Evolutionary conservation across 148 eudicot species (phyloP).

Genomic region (Hydrangea macrophylla): DNA sequence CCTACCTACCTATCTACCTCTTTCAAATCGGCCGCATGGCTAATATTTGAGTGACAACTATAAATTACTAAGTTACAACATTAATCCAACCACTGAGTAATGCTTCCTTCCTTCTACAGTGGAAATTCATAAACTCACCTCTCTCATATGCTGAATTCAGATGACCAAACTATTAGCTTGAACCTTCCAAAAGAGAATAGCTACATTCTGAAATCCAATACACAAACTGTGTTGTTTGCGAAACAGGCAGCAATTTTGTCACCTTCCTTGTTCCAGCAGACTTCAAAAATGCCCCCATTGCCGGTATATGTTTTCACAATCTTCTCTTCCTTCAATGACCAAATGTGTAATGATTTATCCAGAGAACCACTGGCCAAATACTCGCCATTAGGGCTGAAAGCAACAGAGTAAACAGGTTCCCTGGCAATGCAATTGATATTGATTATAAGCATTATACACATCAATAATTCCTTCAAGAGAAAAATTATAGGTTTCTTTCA

Average conservation of each 20-base stretch:
- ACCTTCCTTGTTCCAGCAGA: constrained; percentile 92
- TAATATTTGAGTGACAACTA: neutral
- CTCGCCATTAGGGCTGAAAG: constrained; percentile 89
- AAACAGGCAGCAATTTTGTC: constrained; percentile 85
- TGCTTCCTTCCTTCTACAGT: neutral
- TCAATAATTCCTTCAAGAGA: no score
- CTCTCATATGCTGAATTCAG: neutral
- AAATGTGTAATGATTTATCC: constrained; percentile 69
- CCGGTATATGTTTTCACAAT: constrained; percentile 71
- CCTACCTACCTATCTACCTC: neutral
- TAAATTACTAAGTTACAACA: neutral
- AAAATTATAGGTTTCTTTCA: no score
- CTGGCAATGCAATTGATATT: constrained; percentile 37
- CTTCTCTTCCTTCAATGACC: constrained; percentile 79
- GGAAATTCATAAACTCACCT: neutral
- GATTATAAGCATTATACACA: neutral
- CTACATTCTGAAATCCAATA: constrained; percentile 61
- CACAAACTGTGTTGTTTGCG: constrained; percentile 68
- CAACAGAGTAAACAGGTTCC: constrained; percentile 82
- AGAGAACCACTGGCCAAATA: constrained; percentile 82
- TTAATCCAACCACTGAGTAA: neutral
- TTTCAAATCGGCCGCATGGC: neutral
- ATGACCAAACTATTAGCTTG: neutral
- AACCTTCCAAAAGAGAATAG: neutral
- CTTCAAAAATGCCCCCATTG: constrained; percentile 84